Base-by-base conservation (phyloP, 176 grass and related monocot genomes). In the Saccharum officinarum region DNA sequence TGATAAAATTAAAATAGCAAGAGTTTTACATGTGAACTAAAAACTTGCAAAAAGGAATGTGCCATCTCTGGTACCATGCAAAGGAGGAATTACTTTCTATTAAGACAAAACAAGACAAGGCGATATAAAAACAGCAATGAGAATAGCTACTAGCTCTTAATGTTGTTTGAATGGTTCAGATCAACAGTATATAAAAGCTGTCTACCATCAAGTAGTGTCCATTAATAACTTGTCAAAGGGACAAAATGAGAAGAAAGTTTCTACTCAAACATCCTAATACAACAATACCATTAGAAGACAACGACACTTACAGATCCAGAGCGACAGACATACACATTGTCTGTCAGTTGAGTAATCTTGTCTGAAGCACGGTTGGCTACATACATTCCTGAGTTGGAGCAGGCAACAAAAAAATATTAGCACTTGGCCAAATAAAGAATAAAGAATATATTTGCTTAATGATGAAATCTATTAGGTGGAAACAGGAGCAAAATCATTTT, bases 241-340 rank as follows among this genome's bases (percentile, higher is more conserved):
- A 23, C 45, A 62, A n/a, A 54, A 41, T 8, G 38, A 10, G 71
- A 34, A 14, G 18, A 46, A 63, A 67, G 11, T 18, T 4, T 9
- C 38, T 67, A 39, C 26, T 80, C 7, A 50, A 75, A 60, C 26
- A 89, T 52, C 49, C 10, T n/a, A 50, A 52, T 30, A 54, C 8
- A 6, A 20, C 5, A 75, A 26, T 22, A 83, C 42, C 23, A 80
- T 15, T 1, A 65, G 4, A 72, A 23, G 25, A 80, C 1, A 87
- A 73, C 40, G 46, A 8, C 36, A 84, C 86, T 97, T 94, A 97
- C 95, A 77, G 95, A 97, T 93, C 95, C 95, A 86, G 90, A 97
- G 60, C 92, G 88, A 60, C 95, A 97, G 31, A 97, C 79, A 64
- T 90, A 95, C n/a, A 97, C 95, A 84, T 95, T 97, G 46, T 97